phyloP scores from a whole-genome alignment of 2,329 filamentous ascomycete species.

The Neonectria neomacrospora region DNA sequence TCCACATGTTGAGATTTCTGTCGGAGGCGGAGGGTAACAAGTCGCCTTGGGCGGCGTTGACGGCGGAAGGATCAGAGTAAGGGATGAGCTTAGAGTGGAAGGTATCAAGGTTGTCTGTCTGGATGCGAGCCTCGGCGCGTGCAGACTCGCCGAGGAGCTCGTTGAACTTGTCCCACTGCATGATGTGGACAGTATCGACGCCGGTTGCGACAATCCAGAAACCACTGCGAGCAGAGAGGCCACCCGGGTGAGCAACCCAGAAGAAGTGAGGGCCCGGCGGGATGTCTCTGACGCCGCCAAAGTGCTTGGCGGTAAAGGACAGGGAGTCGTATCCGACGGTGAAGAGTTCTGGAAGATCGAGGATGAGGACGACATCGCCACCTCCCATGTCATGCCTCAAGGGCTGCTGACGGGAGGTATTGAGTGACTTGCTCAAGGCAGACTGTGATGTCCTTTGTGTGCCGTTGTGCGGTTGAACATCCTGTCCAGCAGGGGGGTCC shows the following conservation, averaged over 20 bases:
- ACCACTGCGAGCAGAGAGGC: constrained; percentile 62
- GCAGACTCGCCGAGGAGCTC: constrained; percentile 64
- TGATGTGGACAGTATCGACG: constrained; percentile 54
- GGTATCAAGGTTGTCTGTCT: constrained; percentile 53
- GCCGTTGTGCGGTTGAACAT: background rate
- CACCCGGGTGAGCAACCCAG: constrained; percentile 64
- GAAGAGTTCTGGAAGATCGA: constrained; percentile 62
- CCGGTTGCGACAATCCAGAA: constrained; percentile 64
- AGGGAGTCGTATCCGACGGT: constrained; percentile 65
- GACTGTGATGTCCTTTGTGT: constrained; percentile 10
- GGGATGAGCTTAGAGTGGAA: constrained; percentile 57
- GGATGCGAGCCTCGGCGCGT: constrained; percentile 57
- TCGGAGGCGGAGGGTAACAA: constrained; percentile 35
- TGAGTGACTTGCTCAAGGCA: constrained; percentile 15
- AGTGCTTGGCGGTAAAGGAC: constrained; percentile 59
- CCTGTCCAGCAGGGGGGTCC: constrained; percentile 37
- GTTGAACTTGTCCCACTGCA: constrained; percentile 67
- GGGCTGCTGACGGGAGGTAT: constrained; percentile 21
- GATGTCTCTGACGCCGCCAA: constrained; percentile 65
- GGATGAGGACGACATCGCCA: constrained; percentile 64
- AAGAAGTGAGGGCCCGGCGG: constrained; percentile 68
- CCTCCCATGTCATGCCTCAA: constrained; percentile 48
- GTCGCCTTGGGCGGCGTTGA: constrained; percentile 31
- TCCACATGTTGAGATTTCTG: constrained; percentile 59
- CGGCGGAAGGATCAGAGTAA: constrained; percentile 53